Conservation (phyloP, 495 filamentous ascomycete species). For the Clavariopsis aquatica region DNA sequence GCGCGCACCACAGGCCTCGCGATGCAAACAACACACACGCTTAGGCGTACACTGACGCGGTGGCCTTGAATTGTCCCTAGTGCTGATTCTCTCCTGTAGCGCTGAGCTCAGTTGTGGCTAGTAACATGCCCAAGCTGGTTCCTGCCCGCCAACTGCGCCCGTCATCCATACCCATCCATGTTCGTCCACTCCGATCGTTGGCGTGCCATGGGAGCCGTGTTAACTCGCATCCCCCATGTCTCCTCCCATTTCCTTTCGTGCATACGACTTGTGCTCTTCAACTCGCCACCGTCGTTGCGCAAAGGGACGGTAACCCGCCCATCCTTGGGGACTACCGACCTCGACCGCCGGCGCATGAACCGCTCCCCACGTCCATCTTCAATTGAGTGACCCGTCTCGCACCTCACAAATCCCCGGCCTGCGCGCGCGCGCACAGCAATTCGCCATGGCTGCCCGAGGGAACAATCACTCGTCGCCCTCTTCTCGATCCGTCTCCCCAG, state of each 20-base stretch:
- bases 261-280: not conserved
- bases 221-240: not conserved
- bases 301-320: slow-evolving; percentile 1
- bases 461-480: not conserved
- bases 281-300: not conserved
- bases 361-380: not conserved
- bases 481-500: slow-evolving; percentile 17
- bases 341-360: not conserved
- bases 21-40: too few species aligned
- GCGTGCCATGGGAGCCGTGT: not conserved
- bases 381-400: not conserved
- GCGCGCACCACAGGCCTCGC: not conserved
- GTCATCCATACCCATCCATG: not conserved
- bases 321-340: not conserved
- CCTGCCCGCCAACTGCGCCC: not conserved
- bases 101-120: slow-evolving; percentile 3
- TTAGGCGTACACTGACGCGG: not conserved
- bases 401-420: slow-evolving; percentile 6
- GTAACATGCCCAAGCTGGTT: not conserved
- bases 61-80: not conserved
- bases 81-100: not conserved
- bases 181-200: not conserved
- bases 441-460: slow-evolving; percentile 23
- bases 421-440: not conserved
- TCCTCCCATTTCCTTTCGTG: not conserved